Percentiles rank a stretch among this genome's conserved stretches.
Evolutionary conservation across 2,329 filamentous ascomycete genomes (phyloP).

Genomic region (Talaromyces marneffei): DNA sequence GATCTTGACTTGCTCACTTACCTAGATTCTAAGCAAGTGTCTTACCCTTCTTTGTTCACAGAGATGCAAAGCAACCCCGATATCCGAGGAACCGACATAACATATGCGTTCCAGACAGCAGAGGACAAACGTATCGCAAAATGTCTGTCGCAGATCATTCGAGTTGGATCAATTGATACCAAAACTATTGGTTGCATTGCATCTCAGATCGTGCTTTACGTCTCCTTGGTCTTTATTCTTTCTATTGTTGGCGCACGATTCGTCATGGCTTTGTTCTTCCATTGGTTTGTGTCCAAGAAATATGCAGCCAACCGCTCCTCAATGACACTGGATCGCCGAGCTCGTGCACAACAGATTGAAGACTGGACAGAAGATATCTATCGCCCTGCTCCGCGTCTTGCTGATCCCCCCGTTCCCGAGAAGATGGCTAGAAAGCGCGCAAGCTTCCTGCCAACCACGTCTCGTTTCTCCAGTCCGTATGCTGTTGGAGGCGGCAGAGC

Average conservation of each 20-base stretch:
- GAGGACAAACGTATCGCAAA: slow-evolving; percentile 75
- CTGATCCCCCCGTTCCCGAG: slow-evolving; percentile 67
- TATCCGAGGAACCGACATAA: slow-evolving; percentile 80
- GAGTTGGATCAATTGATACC: slow-evolving; percentile 91
- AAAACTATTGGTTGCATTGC: slow-evolving; percentile 96
- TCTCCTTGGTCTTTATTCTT: slow-evolving; percentile 85
- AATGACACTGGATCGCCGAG: slow-evolving; percentile 71
- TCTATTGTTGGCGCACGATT: slow-evolving; percentile 84
- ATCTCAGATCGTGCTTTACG: slow-evolving; percentile 92
- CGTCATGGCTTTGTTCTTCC: slow-evolving; percentile 80
- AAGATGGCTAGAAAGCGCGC: slow-evolving; percentile 66
- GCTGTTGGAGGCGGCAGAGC: slow-evolving; percentile 59
- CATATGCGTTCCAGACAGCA: slow-evolving; percentile 73
- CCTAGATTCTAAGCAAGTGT: slow-evolving; percentile 80
- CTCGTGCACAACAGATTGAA: slow-evolving; percentile 88
- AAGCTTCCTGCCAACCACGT: slow-evolving; percentile 89
- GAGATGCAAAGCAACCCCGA: slow-evolving; percentile 65
- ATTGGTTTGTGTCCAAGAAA: slow-evolving; percentile 88
- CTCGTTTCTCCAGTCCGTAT: slow-evolving; percentile 87
- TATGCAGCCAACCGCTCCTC: slow-evolving; percentile 84
- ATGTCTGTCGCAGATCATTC: slow-evolving; percentile 90
- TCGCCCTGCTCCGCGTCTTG: slow-evolving; percentile 74
- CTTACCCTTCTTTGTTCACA: slow-evolving; percentile 69
- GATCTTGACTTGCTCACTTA: slow-evolving; percentile 83
- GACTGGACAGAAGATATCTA: slow-evolving; percentile 99